Conservation (phyloP, 1,284 basidiomycete genomes). For the Bondarzewia mesenterica region DNA sequence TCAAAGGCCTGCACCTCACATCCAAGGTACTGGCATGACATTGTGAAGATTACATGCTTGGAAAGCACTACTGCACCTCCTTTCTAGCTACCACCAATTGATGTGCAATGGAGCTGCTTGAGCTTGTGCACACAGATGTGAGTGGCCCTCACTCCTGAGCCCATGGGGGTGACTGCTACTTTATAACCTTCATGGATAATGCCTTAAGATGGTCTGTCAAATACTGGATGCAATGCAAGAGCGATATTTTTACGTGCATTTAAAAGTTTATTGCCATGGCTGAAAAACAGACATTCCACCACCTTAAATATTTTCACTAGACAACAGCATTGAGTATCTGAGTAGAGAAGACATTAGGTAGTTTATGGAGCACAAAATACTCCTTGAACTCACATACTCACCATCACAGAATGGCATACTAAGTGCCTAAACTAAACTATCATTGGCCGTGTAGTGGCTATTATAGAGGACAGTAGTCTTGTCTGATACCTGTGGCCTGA, state of each 20-base stretch:
- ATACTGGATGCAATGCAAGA: constrained; percentile 1
- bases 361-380: not conserved
- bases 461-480: not conserved
- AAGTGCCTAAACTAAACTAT: not conserved
- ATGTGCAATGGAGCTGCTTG: not conserved
- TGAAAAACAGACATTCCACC: not conserved
- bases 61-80: not conserved
- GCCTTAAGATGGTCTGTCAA: not conserved
- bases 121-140: not conserved
- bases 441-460: not conserved
- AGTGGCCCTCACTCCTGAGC: too few relatives aligned
- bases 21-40: not conserved
- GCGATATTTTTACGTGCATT: not conserved
- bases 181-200: not conserved
- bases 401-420: not conserved
- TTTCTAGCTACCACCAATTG: not conserved
- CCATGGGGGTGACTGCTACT: not conserved
- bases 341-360: not conserved
- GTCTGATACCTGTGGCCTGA: not conserved
- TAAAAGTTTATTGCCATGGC: not conserved
- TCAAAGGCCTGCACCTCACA: not conserved
- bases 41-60: not conserved
- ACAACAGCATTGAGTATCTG: not conserved
- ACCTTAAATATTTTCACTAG: not conserved
- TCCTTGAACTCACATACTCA: not conserved